Evolutionary conservation across 1,284 basidiomycete genomes (phyloP), one percentile per base, ranked within the genome.

Genomic region (Sporisorium reilianum): DNA sequence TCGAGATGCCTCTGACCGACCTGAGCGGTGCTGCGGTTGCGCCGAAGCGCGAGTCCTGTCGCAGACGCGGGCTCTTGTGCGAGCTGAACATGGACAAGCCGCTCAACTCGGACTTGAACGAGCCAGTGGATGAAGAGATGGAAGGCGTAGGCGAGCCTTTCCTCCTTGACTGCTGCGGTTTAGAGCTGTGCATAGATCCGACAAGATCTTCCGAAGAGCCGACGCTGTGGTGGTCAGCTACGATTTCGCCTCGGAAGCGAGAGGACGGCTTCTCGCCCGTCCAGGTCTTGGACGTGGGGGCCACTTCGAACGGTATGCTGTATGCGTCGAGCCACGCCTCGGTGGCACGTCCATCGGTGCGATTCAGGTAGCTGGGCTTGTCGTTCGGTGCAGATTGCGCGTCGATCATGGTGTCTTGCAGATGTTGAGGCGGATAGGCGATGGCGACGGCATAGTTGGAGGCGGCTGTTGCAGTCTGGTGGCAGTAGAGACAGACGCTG

Each of bases 261-360:
- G 59, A 58, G 1, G 63, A 56, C 7, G 46, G 18, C 50, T 75
- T 69, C 26, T 75, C 72, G 36, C 72, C 66, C 36, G 64, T 75
- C 72, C 72, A 75, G 18, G 66, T 66, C 60, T 70, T 75, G 52
- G 59, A 60, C 4, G 72, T 75, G 1, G 58, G 59, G 9, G 46
- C 67, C 25, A 75, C 53, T 25, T 75, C 53, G 23, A 63, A 55
- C 0, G 59, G 55, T 3, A 75, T 54, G 14, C 54, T 16, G 16
- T 69, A 75, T 1, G 71, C 65, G 26, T 68, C 58, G 0, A 74
- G 49, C 71, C 71, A 74, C 1, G 71, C 71, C 34, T 74, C 65
- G 25, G 62, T 68, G 16, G 65, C 65, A 5, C 71, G 57, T 2
- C 65, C 71, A 25, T 68, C 71, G 28, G 65, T 66, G 32, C 71